phyloP scores from a whole-genome alignment of 1,284 basidiomycete species.

The Ceratobasidium sp. region DNA sequence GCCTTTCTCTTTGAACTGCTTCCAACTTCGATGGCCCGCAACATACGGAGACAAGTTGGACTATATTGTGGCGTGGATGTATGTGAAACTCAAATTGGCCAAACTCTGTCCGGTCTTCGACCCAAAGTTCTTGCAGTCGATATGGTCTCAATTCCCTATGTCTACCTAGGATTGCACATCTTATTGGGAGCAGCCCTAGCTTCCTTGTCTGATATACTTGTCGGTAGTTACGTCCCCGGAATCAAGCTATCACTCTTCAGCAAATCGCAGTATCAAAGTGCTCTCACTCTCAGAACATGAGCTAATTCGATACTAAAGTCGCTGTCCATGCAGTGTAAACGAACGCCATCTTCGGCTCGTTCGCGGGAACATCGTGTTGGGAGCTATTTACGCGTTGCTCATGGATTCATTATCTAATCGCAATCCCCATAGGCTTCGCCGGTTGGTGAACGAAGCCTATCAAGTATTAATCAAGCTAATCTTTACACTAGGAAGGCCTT shows the following conservation, averaged over 20 bases:
- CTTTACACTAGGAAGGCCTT: constrained; percentile 10
- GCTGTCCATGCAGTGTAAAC: constrained; percentile 23
- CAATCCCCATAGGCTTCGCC: constrained; percentile 21
- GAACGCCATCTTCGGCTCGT: constrained; percentile 23
- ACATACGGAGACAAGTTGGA: constrained; percentile 28
- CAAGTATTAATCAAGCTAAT: neutral
- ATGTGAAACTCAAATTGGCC: neutral
- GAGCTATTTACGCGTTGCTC: neutral
- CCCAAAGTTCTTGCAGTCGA: constrained; percentile 21
- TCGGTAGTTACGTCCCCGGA: constrained; percentile 6
- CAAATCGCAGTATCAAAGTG: constrained; percentile 5
- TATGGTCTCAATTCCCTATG: neutral
- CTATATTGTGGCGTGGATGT: neutral
- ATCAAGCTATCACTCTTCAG: constrained; percentile 28
- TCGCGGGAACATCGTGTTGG: neutral
- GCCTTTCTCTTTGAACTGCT: constrained; percentile 17
- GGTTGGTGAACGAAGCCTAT: constrained; percentile 16
- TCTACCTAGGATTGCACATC: constrained; percentile 8
- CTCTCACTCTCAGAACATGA: neutral
- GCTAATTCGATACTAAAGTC: constrained; percentile 3
- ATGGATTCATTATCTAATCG: neutral
- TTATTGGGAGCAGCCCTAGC: constrained; percentile 9
- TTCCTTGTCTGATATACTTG: neutral
- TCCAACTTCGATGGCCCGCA: constrained; percentile 21
- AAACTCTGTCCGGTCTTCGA: constrained; percentile 2